Evolutionary conservation across 1,284 basidiomycete species (phyloP).

Genomic region (Boletus sp.): DNA sequence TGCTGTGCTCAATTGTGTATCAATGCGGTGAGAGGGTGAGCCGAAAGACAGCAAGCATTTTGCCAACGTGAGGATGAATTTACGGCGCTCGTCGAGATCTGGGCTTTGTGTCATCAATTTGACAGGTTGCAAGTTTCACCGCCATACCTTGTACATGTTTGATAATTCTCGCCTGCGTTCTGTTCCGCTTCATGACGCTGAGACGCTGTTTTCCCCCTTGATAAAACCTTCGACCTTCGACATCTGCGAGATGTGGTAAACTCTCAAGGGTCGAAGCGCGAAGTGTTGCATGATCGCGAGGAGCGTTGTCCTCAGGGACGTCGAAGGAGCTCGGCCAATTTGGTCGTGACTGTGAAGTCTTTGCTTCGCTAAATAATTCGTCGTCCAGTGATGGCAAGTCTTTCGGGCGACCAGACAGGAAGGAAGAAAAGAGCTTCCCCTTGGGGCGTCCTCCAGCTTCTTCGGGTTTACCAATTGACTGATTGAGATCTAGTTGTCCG

Average conservation of each 20-base stretch:
- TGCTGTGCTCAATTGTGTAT: constrained; percentile 67
- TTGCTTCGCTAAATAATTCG: constrained; percentile 26
- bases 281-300: constrained; percentile 18
- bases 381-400: constrained; percentile 22
- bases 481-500: neutral
- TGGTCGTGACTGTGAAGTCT: constrained; percentile 24
- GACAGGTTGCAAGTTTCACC: neutral
- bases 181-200: constrained; percentile 24
- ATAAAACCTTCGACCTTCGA: constrained; percentile 29
- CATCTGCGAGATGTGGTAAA: constrained; percentile 8
- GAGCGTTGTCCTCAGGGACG: constrained; percentile 18
- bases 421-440: constrained; percentile 15
- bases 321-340: constrained; percentile 27
- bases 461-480: constrained; percentile 5
- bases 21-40: constrained; percentile 83
- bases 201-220: constrained; percentile 29
- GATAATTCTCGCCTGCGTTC: constrained; percentile 22
- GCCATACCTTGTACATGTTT: constrained; percentile 35
- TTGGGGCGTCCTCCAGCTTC: constrained; percentile 3
- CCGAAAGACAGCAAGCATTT: constrained; percentile 80
- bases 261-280: constrained; percentile 3
- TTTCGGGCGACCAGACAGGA: constrained; percentile 14
- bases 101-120: constrained; percentile 5
- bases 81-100: constrained; percentile 66
- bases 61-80: constrained; percentile 77